Conservation (phyloP, 2,329 filamentous ascomycete genomes). For the Botrytis elliptica region DNA sequence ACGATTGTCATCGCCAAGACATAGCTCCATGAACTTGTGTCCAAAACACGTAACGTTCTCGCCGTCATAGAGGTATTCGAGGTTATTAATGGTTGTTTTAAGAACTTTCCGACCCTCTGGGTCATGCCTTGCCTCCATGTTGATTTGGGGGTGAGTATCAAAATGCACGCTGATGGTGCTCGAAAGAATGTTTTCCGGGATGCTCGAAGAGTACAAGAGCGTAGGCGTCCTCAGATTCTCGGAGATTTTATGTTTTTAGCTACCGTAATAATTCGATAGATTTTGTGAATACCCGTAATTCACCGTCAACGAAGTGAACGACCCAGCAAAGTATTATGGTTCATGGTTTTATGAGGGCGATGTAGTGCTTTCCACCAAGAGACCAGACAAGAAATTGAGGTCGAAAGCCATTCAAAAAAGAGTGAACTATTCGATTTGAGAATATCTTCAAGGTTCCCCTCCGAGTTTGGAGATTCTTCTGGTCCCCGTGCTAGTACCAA, state of each 20-base stretch:
- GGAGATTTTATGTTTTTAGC: not conserved
- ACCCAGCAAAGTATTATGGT: not conserved
- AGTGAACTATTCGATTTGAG: not conserved
- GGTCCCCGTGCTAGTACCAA: not conserved
- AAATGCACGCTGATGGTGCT: not conserved
- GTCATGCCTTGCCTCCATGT: not conserved
- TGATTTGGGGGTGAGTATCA: not conserved
- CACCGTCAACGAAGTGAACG: not conserved
- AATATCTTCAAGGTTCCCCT: not conserved
- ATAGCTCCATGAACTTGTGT: not conserved
- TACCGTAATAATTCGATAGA: not conserved
- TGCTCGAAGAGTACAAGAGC: not conserved
- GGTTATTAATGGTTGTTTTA: not conserved
- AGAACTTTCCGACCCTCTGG: not conserved
- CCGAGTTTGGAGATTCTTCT: not conserved
- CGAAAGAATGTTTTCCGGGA: not conserved
- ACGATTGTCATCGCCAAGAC: not conserved
- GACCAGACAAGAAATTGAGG: not conserved
- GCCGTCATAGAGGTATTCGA: not conserved
- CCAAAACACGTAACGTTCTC: not conserved
- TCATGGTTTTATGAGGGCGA: not conserved
- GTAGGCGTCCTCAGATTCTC: not conserved
- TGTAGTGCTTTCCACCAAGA: not conserved
- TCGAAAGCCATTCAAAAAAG: not conserved
- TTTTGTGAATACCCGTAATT: not conserved